Conservation (phyloP, 2,329 filamentous ascomycete species). For the Scedosporium dehoogii region DNA sequence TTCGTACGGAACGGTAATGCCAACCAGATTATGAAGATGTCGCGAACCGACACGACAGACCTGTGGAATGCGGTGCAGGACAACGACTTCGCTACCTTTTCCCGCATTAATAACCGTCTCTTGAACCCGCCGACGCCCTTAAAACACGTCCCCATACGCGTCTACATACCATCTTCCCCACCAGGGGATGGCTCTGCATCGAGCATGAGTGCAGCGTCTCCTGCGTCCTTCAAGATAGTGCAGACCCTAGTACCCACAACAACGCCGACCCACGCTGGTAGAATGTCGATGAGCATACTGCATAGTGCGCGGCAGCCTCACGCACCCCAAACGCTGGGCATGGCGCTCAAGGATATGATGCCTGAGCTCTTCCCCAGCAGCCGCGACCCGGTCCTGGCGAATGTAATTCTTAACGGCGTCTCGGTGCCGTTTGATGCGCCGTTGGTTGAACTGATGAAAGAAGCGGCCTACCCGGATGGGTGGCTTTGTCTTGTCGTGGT, state of each 20-base stretch:
- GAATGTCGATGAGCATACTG: constrained; percentile 1
- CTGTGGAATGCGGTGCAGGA: constrained; percentile 74
- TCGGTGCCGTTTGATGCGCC: constrained; percentile 70
- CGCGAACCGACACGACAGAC: constrained; percentile 70
- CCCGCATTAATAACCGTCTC: constrained; percentile 64
- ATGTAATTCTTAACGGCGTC: constrained; percentile 77
- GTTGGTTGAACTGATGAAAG: constrained; percentile 72
- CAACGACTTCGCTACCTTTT: constrained; percentile 65
- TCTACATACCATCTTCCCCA: constrained; percentile 70
- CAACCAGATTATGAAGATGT: constrained; percentile 81
- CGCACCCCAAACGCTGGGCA: constrained; percentile 53
- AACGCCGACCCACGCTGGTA: constrained; percentile 18
- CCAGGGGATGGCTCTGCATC: constrained; percentile 26
- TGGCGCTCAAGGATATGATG: constrained; percentile 63
- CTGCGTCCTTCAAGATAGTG: constrained; percentile 57
- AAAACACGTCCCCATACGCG: constrained; percentile 73
- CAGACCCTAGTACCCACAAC: constrained; percentile 60
- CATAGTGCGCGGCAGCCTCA: constrained; percentile 13
- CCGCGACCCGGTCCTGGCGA: constrained; percentile 72
- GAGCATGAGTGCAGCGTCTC: constrained; percentile 12
- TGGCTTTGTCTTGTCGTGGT: constrained; percentile 78
- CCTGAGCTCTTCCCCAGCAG: constrained; percentile 81
- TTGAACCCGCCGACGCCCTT: constrained; percentile 66
- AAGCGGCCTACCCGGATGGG: constrained; percentile 81
- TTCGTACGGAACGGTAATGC: constrained; percentile 81